Conservation (phyloP, 2,329 filamentous ascomycete genomes). For the Calonectria pteridis region DNA sequence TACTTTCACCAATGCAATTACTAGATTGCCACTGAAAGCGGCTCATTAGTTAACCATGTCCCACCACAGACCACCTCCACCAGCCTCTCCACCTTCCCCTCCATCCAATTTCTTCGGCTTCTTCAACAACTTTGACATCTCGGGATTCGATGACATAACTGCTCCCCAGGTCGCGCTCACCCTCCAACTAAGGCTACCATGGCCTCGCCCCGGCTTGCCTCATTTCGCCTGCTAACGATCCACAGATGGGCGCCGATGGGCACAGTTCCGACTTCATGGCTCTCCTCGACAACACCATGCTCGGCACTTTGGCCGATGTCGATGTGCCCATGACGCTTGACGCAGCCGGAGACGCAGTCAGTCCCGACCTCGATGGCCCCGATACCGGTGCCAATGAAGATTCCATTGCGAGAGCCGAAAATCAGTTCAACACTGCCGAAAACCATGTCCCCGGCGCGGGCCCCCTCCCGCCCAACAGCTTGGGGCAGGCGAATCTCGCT, state of each 20-base stretch:
- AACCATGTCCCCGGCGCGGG: slow-evolving; percentile 57
- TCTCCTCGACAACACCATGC: slow-evolving; percentile 57
- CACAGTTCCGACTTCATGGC: slow-evolving; percentile 57
- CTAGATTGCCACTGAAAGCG: slow-evolving; percentile 38
- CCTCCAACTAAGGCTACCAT: slow-evolving; percentile 28
- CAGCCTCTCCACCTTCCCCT: slow-evolving; percentile 46
- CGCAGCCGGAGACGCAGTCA: slow-evolving; percentile 46
- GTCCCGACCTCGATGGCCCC: slow-evolving; percentile 36
- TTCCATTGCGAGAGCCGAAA: slow-evolving; percentile 49
- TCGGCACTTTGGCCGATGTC: slow-evolving; percentile 54
- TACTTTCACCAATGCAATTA: slow-evolving; percentile 46
- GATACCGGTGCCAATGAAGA: slow-evolving; percentile 43
- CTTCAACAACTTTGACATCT: slow-evolving; percentile 47
- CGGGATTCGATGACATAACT: slow-evolving; percentile 44
- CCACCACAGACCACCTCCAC: slow-evolving; percentile 49
- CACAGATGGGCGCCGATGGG: slow-evolving; percentile 43
- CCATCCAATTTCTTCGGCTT: slow-evolving; percentile 53
- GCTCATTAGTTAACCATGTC: slow-evolving; percentile 49
- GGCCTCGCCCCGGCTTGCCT: slow-evolving; percentile 22
- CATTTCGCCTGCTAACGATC: slow-evolving; percentile 33
- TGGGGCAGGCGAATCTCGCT: slow-evolving; percentile 47
- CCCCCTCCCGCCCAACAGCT: slow-evolving; percentile 55
- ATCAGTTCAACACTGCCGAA: slow-evolving; percentile 50
- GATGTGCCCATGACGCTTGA: slow-evolving; percentile 61
- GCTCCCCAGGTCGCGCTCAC: slow-evolving; percentile 40